phyloP scores from a whole-genome alignment of 1,139 yeast genomes.

The Taphrina confusa region DNA sequence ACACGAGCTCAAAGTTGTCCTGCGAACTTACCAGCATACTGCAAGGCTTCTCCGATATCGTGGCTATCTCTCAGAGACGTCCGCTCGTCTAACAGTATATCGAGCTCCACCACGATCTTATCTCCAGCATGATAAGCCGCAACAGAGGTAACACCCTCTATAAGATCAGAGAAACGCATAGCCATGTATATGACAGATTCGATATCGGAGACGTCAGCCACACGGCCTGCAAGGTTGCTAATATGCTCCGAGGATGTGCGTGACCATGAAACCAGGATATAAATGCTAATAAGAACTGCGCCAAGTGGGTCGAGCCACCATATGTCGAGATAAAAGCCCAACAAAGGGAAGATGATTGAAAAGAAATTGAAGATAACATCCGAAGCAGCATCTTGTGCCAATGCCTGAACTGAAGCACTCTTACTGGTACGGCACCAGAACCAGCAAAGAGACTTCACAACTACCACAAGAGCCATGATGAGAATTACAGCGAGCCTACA shows the following conservation, averaged over 20 bases:
- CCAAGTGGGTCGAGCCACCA: constrained; percentile 82
- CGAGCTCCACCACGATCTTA: constrained; percentile 72
- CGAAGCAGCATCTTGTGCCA: constrained; percentile 79
- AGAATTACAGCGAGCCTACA: constrained; percentile 55
- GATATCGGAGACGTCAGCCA: constrained; percentile 59
- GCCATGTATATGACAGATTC: constrained; percentile 69
- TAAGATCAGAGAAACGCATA: constrained; percentile 67
- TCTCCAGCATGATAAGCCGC: constrained; percentile 81
- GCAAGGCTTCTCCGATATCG: constrained; percentile 78
- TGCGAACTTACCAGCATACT: constrained; percentile 66
- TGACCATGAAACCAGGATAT: constrained; percentile 67
- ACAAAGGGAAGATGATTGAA: constrained; percentile 67
- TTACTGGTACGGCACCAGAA: constrained; percentile 64
- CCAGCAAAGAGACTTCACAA: constrained; percentile 63
- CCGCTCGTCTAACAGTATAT: constrained; percentile 60
- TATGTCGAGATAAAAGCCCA: constrained; percentile 55
- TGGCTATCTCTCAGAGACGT: constrained; percentile 67
- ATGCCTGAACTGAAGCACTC: constrained; percentile 71
- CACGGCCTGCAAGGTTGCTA: constrained; percentile 71
- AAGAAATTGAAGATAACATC: constrained; percentile 70
- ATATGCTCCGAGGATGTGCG: constrained; percentile 60
- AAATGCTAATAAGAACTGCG: constrained; percentile 63
- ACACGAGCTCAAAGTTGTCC: constrained; percentile 44
- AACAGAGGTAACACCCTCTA: constrained; percentile 64
- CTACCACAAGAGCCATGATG: constrained; percentile 66